Conservation (phyloP, 164 flowering plant species). For the Aristolochia californica region DNA sequence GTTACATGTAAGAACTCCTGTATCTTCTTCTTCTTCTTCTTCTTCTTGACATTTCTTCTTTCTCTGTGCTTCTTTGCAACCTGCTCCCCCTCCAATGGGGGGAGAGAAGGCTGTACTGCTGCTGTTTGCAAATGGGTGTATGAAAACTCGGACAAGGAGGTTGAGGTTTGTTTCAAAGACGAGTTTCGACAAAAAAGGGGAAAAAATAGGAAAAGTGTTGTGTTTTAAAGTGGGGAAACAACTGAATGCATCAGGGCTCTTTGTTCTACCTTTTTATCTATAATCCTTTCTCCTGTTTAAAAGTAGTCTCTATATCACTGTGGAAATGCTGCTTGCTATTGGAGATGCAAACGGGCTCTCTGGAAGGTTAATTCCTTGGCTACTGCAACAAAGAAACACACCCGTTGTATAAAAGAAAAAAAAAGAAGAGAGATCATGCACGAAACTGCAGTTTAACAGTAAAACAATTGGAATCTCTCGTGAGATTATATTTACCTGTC, state of each 20-base stretch:
- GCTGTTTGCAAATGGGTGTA: slow-evolving; percentile 17
- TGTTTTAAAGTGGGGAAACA: slow-evolving; percentile 11
- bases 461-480: background rate
- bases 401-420: background rate
- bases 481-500: slow-evolving; percentile 24
- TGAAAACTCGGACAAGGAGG: slow-evolving; percentile 14
- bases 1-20: slow-evolving; percentile 20
- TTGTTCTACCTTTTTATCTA: slow-evolving; percentile 6
- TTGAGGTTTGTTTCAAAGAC: slow-evolving; percentile 1
- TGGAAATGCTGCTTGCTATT: slow-evolving; percentile 29
- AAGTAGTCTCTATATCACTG: slow-evolving; percentile 21
- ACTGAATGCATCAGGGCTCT: slow-evolving; percentile 12
- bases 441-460: too few species aligned
- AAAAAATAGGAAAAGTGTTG: slow-evolving; percentile 2
- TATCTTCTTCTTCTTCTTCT: slow-evolving; percentile 13
- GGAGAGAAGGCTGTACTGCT: slow-evolving; percentile 8
- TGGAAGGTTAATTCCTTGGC: slow-evolving; percentile 45
- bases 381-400: slow-evolving; percentile 12
- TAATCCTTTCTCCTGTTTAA: slow-evolving; percentile 12
- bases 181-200: slow-evolving; percentile 4
- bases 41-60: background rate
- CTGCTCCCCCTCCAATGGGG: slow-evolving; percentile 7
- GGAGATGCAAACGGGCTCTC: slow-evolving; percentile 67
- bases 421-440: background rate
- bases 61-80: slow-evolving; percentile 1